Evolutionary conservation across 257 asterid species (phyloP).

Genomic region (Nicotiana benthamiana): DNA sequence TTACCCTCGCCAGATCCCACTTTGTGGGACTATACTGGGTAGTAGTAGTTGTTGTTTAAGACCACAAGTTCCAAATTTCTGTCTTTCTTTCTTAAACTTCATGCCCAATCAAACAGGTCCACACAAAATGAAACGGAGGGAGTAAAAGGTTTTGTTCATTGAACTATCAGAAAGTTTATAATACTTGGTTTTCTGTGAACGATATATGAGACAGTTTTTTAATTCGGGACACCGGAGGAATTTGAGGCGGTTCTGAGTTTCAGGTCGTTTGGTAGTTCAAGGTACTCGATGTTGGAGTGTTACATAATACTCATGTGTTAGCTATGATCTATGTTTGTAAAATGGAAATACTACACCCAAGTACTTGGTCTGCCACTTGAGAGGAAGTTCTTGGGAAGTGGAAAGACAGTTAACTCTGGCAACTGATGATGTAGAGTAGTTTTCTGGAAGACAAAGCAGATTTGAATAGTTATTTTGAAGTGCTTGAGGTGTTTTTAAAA

Average conservation of each 20-base stretch:
- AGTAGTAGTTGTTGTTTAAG: no score
- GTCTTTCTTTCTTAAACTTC: neutral
- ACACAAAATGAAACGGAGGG: neutral
- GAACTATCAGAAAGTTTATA: neutral
- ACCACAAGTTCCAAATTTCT: neutral
- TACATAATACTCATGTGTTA: neutral
- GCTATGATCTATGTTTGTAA: neutral
- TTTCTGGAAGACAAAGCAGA: neutral
- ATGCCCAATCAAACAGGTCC: neutral
- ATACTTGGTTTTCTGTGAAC: neutral
- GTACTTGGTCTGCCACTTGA: neutral
- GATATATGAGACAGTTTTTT: neutral
- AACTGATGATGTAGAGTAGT: neutral
- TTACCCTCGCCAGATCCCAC: no score
- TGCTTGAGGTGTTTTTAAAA: neutral
- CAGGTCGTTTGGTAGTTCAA: neutral
- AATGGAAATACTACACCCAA: neutral
- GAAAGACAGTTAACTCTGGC: neutral
- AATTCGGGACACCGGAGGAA: neutral
- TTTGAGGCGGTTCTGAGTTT: neutral
- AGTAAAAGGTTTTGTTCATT: neutral
- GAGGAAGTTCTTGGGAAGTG: neutral
- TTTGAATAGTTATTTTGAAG: neutral
- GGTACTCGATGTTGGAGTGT: neutral
- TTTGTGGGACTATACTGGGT: no score